These are phyloP conservation scores for Colletotrichum musicola DNA, from an alignment of 2,329 filamentous ascomycete species.

Conservation along the genomic window DNA sequence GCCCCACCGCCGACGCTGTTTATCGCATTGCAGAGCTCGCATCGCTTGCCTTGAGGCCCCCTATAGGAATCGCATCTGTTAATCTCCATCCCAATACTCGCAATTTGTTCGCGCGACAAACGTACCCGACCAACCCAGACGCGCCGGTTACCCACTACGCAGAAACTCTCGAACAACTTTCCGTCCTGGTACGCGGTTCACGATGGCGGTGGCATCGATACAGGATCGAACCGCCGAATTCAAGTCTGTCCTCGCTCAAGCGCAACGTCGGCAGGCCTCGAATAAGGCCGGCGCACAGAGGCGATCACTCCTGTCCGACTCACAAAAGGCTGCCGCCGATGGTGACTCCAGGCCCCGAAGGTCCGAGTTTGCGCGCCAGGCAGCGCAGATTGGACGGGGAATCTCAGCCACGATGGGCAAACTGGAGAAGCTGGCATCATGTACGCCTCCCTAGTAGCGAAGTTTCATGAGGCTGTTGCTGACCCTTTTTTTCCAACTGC, in stretches of 20 bases:
- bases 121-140: neutral
- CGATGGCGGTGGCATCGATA: conserved; percentile 80
- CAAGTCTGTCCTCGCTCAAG: conserved; percentile 87
- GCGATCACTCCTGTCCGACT: conserved; percentile 81
- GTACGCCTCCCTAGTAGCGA: conserved; percentile 58
- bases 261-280: conserved; percentile 82
- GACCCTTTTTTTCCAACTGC: conserved; percentile 7
- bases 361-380: conserved; percentile 93
- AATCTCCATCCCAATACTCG: conserved; percentile 18
- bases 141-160: conserved; percentile 16
- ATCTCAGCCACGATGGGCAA: conserved; percentile 96
- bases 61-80: neutral
- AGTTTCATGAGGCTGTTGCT: neutral
- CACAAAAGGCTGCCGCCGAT: conserved; percentile 75
- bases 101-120: conserved; percentile 1
- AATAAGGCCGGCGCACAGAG: conserved; percentile 84
- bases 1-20: no score
- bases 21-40: no score
- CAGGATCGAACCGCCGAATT: conserved; percentile 98
- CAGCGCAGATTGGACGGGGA: conserved; percentile 90
- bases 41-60: no score
- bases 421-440: conserved; percentile 89
- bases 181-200: conserved; percentile 34
- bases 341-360: conserved; percentile 69
- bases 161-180: neutral